phyloP scores from a whole-genome alignment of 495 filamentous ascomycete genomes.

The Neurospora sp. region DNA sequence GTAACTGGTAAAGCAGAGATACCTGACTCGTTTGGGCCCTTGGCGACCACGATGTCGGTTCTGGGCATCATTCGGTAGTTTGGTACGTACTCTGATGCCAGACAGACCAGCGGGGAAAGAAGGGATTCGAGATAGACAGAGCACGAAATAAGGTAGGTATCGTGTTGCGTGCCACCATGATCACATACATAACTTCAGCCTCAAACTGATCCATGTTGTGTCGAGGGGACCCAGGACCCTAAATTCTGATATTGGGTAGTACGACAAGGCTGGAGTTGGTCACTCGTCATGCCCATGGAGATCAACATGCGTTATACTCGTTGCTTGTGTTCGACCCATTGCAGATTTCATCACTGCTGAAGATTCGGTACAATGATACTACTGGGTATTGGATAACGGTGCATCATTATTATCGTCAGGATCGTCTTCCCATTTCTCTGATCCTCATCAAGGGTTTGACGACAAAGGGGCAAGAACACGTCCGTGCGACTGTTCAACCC shows the following conservation, averaged over 20 bases:
- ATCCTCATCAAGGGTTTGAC: not conserved
- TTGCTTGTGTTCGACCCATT: not conserved
- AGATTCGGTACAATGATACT: not conserved
- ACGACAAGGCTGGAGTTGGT: not conserved
- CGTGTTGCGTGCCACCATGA: not conserved
- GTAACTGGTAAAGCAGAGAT: not conserved
- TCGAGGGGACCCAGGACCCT: not conserved
- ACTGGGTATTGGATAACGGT: not conserved
- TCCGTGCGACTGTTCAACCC: not conserved
- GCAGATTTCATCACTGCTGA: not conserved
- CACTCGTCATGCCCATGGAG: not conserved
- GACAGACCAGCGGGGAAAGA: not conserved
- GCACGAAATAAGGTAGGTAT: not conserved
- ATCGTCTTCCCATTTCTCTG: not conserved
- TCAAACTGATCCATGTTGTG: not conserved
- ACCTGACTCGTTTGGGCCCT: not conserved
- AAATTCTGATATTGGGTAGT: not conserved
- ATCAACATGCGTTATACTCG: not conserved
- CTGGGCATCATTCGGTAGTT: not conserved
- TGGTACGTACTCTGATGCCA: not conserved
- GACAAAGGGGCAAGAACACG: not conserved
- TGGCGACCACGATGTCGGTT: not conserved
- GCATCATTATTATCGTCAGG: not conserved
- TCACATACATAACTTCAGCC: not conserved
- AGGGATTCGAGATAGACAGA: not conserved